These are phyloP conservation scores for Panellus pusillus DNA, from an alignment of 768 basidiomycete genomes.

Conservation along the genomic window DNA sequence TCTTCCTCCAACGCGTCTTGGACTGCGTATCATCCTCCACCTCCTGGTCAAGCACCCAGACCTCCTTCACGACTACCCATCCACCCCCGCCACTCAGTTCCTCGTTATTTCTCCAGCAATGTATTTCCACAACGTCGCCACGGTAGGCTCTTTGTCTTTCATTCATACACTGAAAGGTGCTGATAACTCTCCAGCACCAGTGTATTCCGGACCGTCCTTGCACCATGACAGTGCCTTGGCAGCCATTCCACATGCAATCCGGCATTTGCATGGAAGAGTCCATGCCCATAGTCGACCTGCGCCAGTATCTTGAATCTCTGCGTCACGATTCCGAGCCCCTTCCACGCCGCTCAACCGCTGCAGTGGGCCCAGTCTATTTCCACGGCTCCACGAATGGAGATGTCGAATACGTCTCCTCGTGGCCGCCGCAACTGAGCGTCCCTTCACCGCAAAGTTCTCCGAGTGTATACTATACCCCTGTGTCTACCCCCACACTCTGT, in stretches of 20 bases:
- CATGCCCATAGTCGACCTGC: background rate
- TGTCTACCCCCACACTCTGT: background rate
- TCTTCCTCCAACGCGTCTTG: slow-evolving; percentile 2
- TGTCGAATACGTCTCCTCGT: slow-evolving; percentile 7
- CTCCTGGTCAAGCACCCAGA: background rate
- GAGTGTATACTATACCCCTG: slow-evolving; percentile 10
- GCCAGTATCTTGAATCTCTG: background rate
- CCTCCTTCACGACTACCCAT: background rate
- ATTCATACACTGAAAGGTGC: background rate
- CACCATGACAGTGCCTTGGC: background rate
- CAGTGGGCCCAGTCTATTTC: background rate
- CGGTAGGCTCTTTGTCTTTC: background rate
- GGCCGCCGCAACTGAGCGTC: slow-evolving; percentile 7
- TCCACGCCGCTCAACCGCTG: slow-evolving; percentile 1
- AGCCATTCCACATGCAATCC: background rate
- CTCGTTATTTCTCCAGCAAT: slow-evolving; percentile 1
- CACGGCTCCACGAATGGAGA: background rate
- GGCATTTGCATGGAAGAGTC: background rate
- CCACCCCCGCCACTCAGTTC: background rate
- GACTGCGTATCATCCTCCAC: background rate
- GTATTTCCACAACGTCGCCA: slow-evolving; percentile 15
- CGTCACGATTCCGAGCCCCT: slow-evolving; percentile 2
- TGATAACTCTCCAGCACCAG: slow-evolving; percentile 2
- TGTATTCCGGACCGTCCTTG: background rate
- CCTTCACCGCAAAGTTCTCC: slow-evolving; percentile 1